Evolutionary conservation across 1,284 basidiomycete genomes (phyloP).

Genomic region (Lentinula novae-zelandiae): DNA sequence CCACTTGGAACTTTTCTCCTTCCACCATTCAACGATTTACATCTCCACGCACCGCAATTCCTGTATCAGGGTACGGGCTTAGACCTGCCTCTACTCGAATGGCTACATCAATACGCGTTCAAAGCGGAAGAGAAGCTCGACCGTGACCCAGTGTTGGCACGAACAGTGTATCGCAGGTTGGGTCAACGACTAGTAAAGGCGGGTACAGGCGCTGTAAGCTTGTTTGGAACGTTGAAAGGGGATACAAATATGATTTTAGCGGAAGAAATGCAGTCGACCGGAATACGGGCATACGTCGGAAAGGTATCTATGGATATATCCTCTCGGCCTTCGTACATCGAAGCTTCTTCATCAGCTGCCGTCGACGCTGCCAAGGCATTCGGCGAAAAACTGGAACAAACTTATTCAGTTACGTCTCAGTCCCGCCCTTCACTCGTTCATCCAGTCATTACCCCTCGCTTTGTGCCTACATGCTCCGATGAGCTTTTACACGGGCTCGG

Average conservation of each 20-base stretch:
- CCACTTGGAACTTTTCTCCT: conserved; percentile 57
- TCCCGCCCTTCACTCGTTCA: conserved; percentile 52
- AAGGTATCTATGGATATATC: conserved; percentile 86
- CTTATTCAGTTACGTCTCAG: conserved; percentile 34
- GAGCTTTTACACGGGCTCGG: conserved; percentile 60
- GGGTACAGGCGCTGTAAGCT: conserved; percentile 71
- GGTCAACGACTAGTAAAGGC: conserved; percentile 60
- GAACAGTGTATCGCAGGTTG: conserved; percentile 62
- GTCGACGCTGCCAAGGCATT: conserved; percentile 54
- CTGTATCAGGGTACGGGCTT: conserved; percentile 83
- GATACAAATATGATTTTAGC: conserved; percentile 80
- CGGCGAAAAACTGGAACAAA: conserved; percentile 42
- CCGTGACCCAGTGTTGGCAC: conserved; percentile 52
- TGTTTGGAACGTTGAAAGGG: conserved; percentile 79
- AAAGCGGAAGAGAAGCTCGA: conserved; percentile 77
- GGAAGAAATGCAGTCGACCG: conserved; percentile 63
- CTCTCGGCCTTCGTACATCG: conserved; percentile 67
- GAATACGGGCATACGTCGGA: conserved; percentile 75
- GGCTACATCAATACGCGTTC: conserved; percentile 77
- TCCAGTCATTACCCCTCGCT: conserved; percentile 81
- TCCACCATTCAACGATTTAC: conserved; percentile 78
- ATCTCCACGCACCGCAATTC: conserved; percentile 85
- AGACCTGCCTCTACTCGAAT: conserved; percentile 79
- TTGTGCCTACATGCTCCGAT: conserved; percentile 77
- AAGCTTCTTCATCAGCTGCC: conserved; percentile 49